Conservation (phyloP, 2,329 filamentous ascomycete species). For the Trichoderma endophyticum region DNA sequence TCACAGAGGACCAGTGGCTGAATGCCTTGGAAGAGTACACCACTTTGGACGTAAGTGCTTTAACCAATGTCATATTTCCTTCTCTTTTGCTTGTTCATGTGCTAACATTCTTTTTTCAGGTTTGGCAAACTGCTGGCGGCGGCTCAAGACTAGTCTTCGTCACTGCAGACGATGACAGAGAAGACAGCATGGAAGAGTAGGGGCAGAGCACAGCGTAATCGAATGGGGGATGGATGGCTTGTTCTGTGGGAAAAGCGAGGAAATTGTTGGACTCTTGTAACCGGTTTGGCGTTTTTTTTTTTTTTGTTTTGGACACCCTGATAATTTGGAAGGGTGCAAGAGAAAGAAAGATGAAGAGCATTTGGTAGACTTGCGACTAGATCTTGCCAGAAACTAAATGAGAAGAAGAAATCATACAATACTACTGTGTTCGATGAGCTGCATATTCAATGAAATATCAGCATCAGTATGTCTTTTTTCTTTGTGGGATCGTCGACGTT, state of each 20-base stretch:
- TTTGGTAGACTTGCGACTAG: slow-evolving; percentile 17
- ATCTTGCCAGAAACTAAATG: slow-evolving; percentile 8
- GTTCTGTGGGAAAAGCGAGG: slow-evolving; percentile 3
- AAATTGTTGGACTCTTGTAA: slow-evolving; percentile 21
- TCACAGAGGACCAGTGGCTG: slow-evolving; percentile 90
- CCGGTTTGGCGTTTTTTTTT: slow-evolving; percentile 35
- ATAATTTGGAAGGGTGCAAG: not conserved
- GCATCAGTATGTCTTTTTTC: not conserved
- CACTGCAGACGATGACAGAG: slow-evolving; percentile 50
- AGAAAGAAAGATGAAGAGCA: not conserved
- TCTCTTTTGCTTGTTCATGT: not conserved
- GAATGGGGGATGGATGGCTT: not conserved
- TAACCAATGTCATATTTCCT: not conserved
- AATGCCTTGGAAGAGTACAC: slow-evolving; percentile 87
- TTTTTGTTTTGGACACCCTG: slow-evolving; percentile 21
- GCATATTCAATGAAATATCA: not conserved
- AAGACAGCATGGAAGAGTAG: slow-evolving; percentile 48
- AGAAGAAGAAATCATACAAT: not conserved
- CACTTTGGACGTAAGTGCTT: slow-evolving; percentile 73
- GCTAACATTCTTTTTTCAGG: slow-evolving; percentile 40
- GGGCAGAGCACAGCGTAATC: not conserved
- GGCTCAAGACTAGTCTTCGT: slow-evolving; percentile 71
- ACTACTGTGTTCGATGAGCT: not conserved
- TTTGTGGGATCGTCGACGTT: not conserved
- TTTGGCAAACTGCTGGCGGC: slow-evolving; percentile 74